A percentile compares a stretch with the other conserved stretches of the same genome.
These are phyloP conservation scores for Flaveria ramosissima DNA, from an alignment of 129 eudicot genomes.

Conservation along the genomic window DNA sequence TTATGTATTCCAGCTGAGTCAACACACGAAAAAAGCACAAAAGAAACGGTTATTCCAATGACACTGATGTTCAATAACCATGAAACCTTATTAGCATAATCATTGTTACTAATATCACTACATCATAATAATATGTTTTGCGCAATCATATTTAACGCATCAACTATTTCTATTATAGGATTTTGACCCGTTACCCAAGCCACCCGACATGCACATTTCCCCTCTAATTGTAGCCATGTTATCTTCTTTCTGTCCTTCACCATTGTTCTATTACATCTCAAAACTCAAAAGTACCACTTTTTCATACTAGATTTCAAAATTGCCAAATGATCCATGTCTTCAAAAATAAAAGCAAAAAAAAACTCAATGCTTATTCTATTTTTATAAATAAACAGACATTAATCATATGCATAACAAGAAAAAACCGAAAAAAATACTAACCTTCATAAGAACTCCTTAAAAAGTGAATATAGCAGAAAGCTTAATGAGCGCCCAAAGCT, in stretches of 20 bases:
- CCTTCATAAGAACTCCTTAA: conserved; percentile 13
- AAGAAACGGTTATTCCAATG: not conserved
- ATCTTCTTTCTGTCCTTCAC: too few relatives aligned
- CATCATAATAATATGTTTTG: too few relatives aligned
- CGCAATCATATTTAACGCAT: too few relatives aligned
- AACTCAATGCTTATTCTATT: not conserved
- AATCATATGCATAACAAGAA: not conserved
- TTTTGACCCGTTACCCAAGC: not conserved
- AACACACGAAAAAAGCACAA: not conserved
- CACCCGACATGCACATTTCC: not conserved
- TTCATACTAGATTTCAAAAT: not conserved
- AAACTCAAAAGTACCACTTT: not conserved
- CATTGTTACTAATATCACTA: too few relatives aligned
- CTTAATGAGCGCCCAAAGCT: conserved; percentile 20
- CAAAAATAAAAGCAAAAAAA: not conserved
- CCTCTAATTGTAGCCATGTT: too few relatives aligned
- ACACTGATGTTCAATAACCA: not conserved
- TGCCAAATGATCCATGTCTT: not conserved
- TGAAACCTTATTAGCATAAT: too few relatives aligned
- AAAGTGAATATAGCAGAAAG: not conserved
- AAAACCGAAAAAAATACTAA: not conserved
- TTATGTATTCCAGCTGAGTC: conserved; percentile 21
- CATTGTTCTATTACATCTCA: not conserved
- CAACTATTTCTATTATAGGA: not conserved
- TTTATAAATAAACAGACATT: not conserved